These are phyloP conservation scores for Colletotrichum lindemuthianum DNA, from an alignment of 2,329 filamentous ascomycete species.

Conservation along the genomic window DNA sequence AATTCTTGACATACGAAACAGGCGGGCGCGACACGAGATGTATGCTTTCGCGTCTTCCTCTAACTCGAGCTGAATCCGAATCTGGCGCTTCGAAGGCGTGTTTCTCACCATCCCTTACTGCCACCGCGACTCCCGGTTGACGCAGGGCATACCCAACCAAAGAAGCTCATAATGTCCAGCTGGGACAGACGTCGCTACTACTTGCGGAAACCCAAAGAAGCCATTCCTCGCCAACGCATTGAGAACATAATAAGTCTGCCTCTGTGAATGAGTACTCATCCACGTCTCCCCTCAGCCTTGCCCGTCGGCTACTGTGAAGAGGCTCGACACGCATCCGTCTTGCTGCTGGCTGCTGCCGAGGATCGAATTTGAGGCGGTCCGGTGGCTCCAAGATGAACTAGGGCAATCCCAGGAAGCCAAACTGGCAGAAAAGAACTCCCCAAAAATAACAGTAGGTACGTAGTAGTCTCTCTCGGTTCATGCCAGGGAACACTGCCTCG, in stretches of 20 bases:
- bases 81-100: conserved; percentile 7
- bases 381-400: conserved; percentile 13
- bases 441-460: conserved; percentile 27
- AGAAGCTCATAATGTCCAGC: conserved; percentile 7
- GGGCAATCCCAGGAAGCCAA: conserved; percentile 20
- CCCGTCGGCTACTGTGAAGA: not conserved
- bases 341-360: conserved; percentile 22
- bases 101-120: conserved; percentile 13
- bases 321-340: conserved; percentile 16
- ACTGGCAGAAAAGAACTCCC: conserved; percentile 8
- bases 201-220: conserved; percentile 1
- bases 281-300: not conserved
- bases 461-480: not conserved
- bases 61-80: conserved; percentile 33
- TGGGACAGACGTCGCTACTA: not conserved
- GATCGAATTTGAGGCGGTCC: conserved; percentile 23
- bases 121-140: conserved; percentile 12
- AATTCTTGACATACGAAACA: conserved; percentile 13
- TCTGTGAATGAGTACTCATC: too few relatives aligned
- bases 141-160: conserved; percentile 17
- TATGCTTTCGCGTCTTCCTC: conserved; percentile 20
- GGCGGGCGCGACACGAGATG: conserved; percentile 16
- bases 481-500: conserved; percentile 4
- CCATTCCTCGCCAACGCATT: too few relatives aligned
- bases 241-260: too few relatives aligned